A percentile compares a stretch with the other conserved stretches of the same genome.
phyloP scores from a whole-genome alignment of 345 rosid genomes.

The Excoecaria agallocha region DNA sequence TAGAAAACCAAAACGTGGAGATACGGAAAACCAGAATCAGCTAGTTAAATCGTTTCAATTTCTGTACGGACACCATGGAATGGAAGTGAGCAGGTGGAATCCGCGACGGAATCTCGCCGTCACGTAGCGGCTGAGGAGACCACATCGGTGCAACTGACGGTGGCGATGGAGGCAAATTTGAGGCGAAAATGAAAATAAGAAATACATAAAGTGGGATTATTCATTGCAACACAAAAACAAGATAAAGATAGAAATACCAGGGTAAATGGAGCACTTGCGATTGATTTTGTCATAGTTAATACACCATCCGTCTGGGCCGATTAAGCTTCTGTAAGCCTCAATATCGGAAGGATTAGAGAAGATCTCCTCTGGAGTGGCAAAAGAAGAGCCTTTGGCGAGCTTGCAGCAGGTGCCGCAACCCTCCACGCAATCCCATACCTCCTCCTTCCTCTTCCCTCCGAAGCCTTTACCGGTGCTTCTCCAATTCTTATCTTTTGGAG shows the following conservation, averaged over 20 bases:
- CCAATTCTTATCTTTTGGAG: slow-evolving; percentile 8
- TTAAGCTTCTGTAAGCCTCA: slow-evolving; percentile 68
- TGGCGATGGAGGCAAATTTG: too few species aligned
- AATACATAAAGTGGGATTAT: too few species aligned
- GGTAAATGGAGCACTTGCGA: slow-evolving; percentile 81
- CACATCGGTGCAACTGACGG: too few species aligned
- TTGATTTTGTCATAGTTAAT: slow-evolving; percentile 63
- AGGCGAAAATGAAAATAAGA: too few species aligned
- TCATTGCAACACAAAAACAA: not conserved
- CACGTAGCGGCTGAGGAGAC: too few species aligned
- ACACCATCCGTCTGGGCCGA: slow-evolving; percentile 88
- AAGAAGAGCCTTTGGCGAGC: slow-evolving; percentile 69
- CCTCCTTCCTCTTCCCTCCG: slow-evolving; percentile 40
- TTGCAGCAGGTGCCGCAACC: slow-evolving; percentile 89
- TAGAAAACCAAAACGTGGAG: too few species aligned
- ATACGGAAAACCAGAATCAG: too few species aligned
- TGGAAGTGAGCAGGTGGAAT: too few species aligned
- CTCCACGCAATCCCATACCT: too few species aligned
- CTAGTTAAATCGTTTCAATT: too few species aligned
- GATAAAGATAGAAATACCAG: slow-evolving; percentile 32
- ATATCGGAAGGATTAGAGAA: slow-evolving; percentile 54
- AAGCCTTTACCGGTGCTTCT: slow-evolving; percentile 32
- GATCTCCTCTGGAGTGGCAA: slow-evolving; percentile 74
- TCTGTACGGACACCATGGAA: too few species aligned
- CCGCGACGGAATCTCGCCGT: too few species aligned